phyloP scores from a whole-genome alignment of 78 protist genomes.

The Dictyostelium firmibasis region DNA sequence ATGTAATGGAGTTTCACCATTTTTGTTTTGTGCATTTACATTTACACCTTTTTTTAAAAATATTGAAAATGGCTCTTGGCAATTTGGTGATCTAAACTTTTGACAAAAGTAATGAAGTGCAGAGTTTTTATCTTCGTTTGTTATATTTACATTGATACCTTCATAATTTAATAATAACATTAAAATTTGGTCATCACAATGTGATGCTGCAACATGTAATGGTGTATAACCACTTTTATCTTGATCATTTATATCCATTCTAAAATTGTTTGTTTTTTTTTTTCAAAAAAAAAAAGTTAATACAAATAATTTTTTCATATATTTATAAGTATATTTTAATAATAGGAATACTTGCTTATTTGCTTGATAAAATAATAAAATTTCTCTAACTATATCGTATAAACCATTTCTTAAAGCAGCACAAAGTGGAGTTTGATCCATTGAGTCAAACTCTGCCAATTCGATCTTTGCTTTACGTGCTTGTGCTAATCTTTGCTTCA shows the following conservation, averaged over 20 bases:
- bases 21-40: constrained; percentile 76
- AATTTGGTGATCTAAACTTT: constrained; percentile 72
- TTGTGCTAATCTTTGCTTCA: constrained; percentile 29
- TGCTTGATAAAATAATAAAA: constrained; percentile 22
- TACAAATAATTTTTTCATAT: too few species aligned
- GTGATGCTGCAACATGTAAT: constrained; percentile 39
- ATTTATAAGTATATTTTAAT: too few species aligned
- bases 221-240: constrained; percentile 70
- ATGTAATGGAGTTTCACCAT: constrained; percentile 86
- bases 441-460: constrained; percentile 16
- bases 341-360: constrained; percentile 43
- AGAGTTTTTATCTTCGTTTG: constrained; percentile 78
- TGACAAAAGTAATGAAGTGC: constrained; percentile 86
- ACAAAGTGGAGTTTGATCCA: constrained; percentile 65
- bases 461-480: constrained; percentile 38
- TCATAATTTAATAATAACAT: constrained; percentile 23
- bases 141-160: constrained; percentile 71
- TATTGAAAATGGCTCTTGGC: constrained; percentile 76
- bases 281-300: neutral
- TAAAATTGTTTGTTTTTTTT: neutral
- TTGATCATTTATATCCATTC: constrained; percentile 31
- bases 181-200: constrained; percentile 44
- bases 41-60: constrained; percentile 68
- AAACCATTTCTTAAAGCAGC: constrained; percentile 60
- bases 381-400: constrained; percentile 60